Conservation (phyloP, 176 grass and related monocot genomes). For the Ensete glaucum region DNA sequence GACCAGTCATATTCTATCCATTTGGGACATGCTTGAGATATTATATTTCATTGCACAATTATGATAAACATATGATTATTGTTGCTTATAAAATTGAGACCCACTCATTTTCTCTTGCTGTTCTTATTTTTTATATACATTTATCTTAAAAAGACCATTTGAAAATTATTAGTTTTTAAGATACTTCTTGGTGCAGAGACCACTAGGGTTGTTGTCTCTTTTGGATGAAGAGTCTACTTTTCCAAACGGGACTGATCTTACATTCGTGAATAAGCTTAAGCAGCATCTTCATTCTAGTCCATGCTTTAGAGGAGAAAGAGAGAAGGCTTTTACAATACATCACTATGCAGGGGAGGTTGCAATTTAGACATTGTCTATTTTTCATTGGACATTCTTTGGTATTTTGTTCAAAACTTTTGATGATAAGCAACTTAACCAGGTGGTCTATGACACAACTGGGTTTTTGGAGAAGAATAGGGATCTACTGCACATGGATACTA, state of each 20-base stretch:
- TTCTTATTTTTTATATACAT: not conserved
- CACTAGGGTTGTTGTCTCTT: conserved; percentile 86
- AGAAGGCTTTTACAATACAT: conserved; percentile 61
- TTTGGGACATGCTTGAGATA: too few species aligned
- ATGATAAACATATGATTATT: not conserved
- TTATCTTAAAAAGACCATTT: not conserved
- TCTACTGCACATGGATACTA: conserved; percentile 85
- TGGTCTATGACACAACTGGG: conserved; percentile 73
- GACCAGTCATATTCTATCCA: too few species aligned
- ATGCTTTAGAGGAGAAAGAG: conserved; percentile 92
- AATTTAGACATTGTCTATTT: not conserved
- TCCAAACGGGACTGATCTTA: conserved; percentile 92
- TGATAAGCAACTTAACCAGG: conserved; percentile 35
- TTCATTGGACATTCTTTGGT: conserved; percentile 8
- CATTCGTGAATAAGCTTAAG: conserved; percentile 90
- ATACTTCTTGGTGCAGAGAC: conserved; percentile 44
- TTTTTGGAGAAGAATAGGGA: conserved; percentile 99
- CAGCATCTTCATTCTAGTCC: conserved; percentile 64
- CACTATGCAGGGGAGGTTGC: conserved; percentile 96
- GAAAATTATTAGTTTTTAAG: not conserved
- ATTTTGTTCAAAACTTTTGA: conserved; percentile 8
- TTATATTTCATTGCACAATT: too few species aligned
- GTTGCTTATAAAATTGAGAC: not conserved
- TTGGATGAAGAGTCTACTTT: conserved; percentile 97
- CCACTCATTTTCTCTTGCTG: not conserved